A percentile compares a stretch with the other conserved stretches of the same genome.
phyloP scores from a whole-genome alignment of 2,329 filamentous ascomycete species.

The Teratosphaeria gauchensis region DNA sequence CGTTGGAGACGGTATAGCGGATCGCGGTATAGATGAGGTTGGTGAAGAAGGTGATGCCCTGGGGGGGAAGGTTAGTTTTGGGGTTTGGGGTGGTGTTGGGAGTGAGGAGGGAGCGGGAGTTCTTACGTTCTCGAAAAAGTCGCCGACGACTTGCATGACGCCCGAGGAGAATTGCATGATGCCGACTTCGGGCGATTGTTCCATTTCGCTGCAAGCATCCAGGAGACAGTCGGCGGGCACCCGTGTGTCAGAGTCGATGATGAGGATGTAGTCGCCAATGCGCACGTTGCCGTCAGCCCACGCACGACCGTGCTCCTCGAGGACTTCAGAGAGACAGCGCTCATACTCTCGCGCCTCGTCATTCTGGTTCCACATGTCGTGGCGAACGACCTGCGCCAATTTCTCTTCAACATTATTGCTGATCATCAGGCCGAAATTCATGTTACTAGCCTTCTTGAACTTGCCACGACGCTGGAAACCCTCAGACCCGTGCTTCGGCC shows the following conservation, averaged over 20 bases:
- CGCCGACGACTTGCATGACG: conserved; percentile 65
- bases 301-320: conserved; percentile 45
- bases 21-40: conserved; percentile 69
- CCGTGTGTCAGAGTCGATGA: conserved; percentile 61
- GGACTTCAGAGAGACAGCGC: conserved; percentile 39
- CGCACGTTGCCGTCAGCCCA: conserved; percentile 54
- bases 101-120: too few species aligned
- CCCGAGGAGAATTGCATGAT: conserved; percentile 65
- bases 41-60: conserved; percentile 62
- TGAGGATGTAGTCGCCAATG: conserved; percentile 54
- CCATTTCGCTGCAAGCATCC: conserved; percentile 63
- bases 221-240: conserved; percentile 59
- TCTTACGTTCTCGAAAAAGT: conserved; percentile 62
- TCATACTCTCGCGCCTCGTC: conserved; percentile 41
- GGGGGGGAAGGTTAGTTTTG: background rate
- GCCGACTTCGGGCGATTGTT: conserved; percentile 57
- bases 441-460: conserved; percentile 59
- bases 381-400: conserved; percentile 32
- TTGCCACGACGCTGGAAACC: conserved; percentile 50
- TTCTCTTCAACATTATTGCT: conserved; percentile 54
- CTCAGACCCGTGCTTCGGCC: conserved; percentile 41
- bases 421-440: conserved; percentile 60
- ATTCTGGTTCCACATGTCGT: conserved; percentile 26
- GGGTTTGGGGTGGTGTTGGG: too few species aligned
- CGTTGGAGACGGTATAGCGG: conserved; percentile 58